Evolutionary conservation across 345 rosid genomes (phyloP), one percentile per base, ranked within the genome.

Genomic region (Clarkia xantiana): DNA sequence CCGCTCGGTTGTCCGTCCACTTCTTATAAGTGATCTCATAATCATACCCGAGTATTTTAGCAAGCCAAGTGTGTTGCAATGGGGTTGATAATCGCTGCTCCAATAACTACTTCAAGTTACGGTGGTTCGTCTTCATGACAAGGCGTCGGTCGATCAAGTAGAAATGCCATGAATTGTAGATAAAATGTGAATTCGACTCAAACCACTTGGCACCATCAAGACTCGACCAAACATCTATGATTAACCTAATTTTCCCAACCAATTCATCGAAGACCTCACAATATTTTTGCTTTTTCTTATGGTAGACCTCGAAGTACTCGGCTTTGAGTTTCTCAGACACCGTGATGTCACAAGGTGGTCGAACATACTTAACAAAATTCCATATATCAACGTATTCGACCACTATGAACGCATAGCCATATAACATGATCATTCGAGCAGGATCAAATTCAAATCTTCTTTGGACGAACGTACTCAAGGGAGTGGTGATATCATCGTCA

Each of bases 361-460:
- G 84, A 4, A 86, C 51, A 69, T 86, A 77, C 62, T 66, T 76
- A 47, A 86, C 68, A 55, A 86, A 86, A 25, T 69, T 69, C 63
- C 74, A 73, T 64, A 86, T 82, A 17, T 83, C 87, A 41, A 61
- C 65, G 59, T 86, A 79, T 62, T 82, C 95, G 15, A 86, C 95
- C 80, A 86, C 74, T 23, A 56, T 54, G 38, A 82, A 57, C 9
- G 95, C 80, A 69, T 79, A 82, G 4, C 87, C 87, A 54, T 79
- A 88, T 47, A 76, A 69, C 16, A 85, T 85, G 20, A 82, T 79
- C 95, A 85, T 85, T 44, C 91, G 53, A 0, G 84, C 93, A 40
- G 82, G 66, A 80, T 86, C 93, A 47, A 77, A 69, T 46, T 77
- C 68, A 42, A 91, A 76, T 47, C 88, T 62, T 63, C 86, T 82